These are phyloP conservation scores for Entomortierella chlamydospora DNA, from an alignment of 192 early-diverging fungal genomes.

Conservation along the genomic window DNA sequence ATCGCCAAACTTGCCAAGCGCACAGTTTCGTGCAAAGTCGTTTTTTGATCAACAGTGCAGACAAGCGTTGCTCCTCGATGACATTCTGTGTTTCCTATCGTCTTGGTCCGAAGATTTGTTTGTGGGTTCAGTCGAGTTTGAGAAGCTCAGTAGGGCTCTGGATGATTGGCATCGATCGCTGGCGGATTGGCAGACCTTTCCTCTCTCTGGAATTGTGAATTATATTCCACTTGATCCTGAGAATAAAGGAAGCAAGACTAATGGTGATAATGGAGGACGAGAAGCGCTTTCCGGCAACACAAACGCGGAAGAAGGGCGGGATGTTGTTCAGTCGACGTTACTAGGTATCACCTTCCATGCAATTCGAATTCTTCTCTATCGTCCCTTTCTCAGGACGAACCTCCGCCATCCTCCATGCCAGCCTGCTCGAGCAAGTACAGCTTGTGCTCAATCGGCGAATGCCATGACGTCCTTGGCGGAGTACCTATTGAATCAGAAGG, in stretches of 20 bases:
- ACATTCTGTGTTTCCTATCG: slow-evolving; percentile 38
- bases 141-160: slow-evolving; percentile 32
- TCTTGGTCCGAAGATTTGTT: slow-evolving; percentile 49
- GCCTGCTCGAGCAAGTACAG: slow-evolving; percentile 40
- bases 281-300: background rate
- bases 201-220: slow-evolving; percentile 32
- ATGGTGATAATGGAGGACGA: background rate
- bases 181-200: slow-evolving; percentile 47
- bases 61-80: slow-evolving; percentile 42
- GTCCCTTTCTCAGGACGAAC: slow-evolving; percentile 48
- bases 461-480: slow-evolving; percentile 50
- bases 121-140: slow-evolving; percentile 47
- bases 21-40: slow-evolving; percentile 29
- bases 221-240: background rate
- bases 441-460: slow-evolving; percentile 50
- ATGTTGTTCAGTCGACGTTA: slow-evolving; percentile 40
- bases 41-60: slow-evolving; percentile 53
- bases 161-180: slow-evolving; percentile 46
- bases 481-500: slow-evolving; percentile 40
- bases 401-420: slow-evolving; percentile 45
- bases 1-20: slow-evolving; percentile 21
- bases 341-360: slow-evolving; percentile 41
- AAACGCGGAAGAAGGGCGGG: slow-evolving; percentile 34
- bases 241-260: slow-evolving; percentile 2
- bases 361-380: slow-evolving; percentile 43